Evolutionary conservation across 2,329 filamentous ascomycete genomes (phyloP).

Genomic region (Exophiala dermatitidis): DNA sequence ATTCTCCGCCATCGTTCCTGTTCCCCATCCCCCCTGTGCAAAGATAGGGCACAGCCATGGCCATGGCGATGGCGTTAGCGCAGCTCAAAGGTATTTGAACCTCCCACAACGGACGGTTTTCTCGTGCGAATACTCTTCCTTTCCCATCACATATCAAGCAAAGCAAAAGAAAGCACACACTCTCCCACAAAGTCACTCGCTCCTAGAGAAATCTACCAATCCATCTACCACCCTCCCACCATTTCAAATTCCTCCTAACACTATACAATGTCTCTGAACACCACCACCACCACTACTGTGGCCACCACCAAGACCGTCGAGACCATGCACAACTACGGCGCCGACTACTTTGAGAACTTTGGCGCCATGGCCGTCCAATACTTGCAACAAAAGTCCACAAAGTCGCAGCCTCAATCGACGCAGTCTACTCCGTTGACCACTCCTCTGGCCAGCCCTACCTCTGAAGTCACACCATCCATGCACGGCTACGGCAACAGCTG

Average conservation of each 20-base stretch:
- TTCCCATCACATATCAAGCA: too few relatives aligned
- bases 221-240: background rate
- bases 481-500: slow-evolving; percentile 13
- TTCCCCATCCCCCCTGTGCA: too few relatives aligned
- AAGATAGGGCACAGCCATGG: too few relatives aligned
- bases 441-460: background rate
- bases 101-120: too few relatives aligned
- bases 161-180: background rate
- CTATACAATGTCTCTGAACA: background rate
- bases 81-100: too few relatives aligned
- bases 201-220: background rate
- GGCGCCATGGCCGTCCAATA: slow-evolving; percentile 9
- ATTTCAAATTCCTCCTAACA: background rate
- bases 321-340: slow-evolving; percentile 16
- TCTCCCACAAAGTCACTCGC: background rate
- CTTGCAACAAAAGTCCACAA: slow-evolving; percentile 1
- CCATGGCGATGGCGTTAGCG: too few relatives aligned
- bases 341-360: slow-evolving; percentile 18
- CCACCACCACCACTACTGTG: background rate
- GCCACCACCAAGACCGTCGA: background rate
- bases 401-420: background rate
- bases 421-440: background rate
- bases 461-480: background rate
- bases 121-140: too few relatives aligned
- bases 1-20: too few relatives aligned